These are phyloP conservation scores for Nakazawaea siamensis DNA, from an alignment of 805 yeast species.

Conservation along the genomic window DNA sequence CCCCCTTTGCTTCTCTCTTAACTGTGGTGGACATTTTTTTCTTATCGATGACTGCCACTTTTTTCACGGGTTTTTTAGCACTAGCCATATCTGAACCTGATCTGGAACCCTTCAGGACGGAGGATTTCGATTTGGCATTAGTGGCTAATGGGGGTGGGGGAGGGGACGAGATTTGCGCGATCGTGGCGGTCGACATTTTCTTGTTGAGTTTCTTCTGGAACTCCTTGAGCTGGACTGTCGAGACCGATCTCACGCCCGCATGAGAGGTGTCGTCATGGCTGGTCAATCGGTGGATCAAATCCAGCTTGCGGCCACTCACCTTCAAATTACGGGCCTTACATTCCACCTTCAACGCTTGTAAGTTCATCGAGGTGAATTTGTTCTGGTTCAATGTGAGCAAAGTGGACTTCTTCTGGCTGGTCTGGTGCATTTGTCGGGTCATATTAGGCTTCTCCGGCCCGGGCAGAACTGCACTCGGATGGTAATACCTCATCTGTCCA, in stretches of 20 bases:
- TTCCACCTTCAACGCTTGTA: slow-evolving; percentile 47
- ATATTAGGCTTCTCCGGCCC: background rate
- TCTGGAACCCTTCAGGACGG: too few relatives aligned
- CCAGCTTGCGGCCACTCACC: slow-evolving; percentile 54
- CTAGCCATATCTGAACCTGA: too few relatives aligned
- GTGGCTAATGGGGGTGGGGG: background rate
- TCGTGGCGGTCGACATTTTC: slow-evolving; percentile 3
- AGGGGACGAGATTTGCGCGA: background rate
- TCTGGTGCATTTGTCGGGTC: slow-evolving; percentile 24
- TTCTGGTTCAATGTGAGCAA: slow-evolving; percentile 16
- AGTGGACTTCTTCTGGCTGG: slow-evolving; percentile 23
- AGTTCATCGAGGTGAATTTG: slow-evolving; percentile 33
- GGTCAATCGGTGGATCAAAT: slow-evolving; percentile 33
- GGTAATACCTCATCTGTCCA: background rate
- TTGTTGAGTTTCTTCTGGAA: slow-evolving; percentile 2
- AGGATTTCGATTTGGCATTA: background rate
- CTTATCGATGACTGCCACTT: background rate
- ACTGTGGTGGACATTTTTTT: slow-evolving; percentile 17
- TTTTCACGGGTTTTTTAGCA: background rate
- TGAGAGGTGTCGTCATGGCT: slow-evolving; percentile 8
- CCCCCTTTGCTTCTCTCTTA: slow-evolving; percentile 38
- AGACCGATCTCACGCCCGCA: slow-evolving; percentile 4
- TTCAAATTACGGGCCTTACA: slow-evolving; percentile 53
- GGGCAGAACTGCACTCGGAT: slow-evolving; percentile 1
- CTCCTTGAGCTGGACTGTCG: slow-evolving; percentile 13